Base-by-base conservation (phyloP, 768 basidiomycete genomes). In the Mycena belliarum region DNA sequence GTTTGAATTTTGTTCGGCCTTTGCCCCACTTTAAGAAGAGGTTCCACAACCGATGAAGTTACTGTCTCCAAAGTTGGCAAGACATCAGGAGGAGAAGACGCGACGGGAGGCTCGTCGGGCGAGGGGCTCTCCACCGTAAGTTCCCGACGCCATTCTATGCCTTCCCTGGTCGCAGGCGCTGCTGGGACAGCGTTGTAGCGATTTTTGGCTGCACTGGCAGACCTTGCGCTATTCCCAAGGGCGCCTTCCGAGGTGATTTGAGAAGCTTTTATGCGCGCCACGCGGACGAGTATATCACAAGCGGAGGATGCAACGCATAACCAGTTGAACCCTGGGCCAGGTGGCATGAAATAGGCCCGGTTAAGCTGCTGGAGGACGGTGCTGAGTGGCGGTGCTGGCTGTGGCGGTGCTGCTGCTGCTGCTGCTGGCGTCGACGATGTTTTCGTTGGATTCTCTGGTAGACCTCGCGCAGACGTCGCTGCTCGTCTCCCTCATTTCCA, bases 261-360 rank as follows among this genome's bases (percentile, higher is more conserved):
- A 9, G 78, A 69, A 20, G 79, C 79, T 67, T 84, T 79, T 33
- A 87, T 79, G 33, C 78, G 79, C 4, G 84, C 84, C 32, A 85
- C 87, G 77, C 85, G 82, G 12, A 80, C 74, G 33, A 87, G 67
- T 52, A 92, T 84, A 53, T 87, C 83, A 51, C 78, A 74, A 20
- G 82, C 72, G 15, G 86, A 82, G 57, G 82, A 80, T 45, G 82
- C 73, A 28, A 89, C 88, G 66, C 86, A 87, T 54, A 88, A 69
- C 83, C 86, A 88, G 76, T 86, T 88, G 73, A 81, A 90, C 14
- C 79, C 80, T 32, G 85, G 80, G 45, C 87, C 80, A 48, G 88
- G 86, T 64, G 87, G 86, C 88, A 90, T 89, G 58, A 59, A 68
- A 52, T 53, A 37, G 29, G 25, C 48, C 32, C 42, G 41, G 18